These are phyloP conservation scores for Globisporangium splendens DNA, from an alignment of 352 stramenopile genomes.

Conservation along the genomic window DNA sequence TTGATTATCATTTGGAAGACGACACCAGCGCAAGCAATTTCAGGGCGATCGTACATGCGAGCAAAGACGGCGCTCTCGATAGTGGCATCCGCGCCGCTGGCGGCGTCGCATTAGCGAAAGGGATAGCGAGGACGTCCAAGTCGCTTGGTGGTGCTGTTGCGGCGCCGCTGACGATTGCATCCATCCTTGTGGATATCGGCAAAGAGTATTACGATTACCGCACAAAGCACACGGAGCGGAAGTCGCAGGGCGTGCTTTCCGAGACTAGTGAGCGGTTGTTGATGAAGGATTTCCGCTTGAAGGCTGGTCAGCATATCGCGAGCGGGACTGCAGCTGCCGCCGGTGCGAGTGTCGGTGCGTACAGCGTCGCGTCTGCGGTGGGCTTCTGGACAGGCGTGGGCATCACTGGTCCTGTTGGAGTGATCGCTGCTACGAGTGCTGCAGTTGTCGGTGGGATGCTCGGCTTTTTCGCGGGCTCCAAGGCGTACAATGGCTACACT, in stretches of 20 bases:
- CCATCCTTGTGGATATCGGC: constrained; percentile 83
- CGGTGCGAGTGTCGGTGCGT: constrained; percentile 69
- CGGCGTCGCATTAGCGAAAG: constrained; percentile 71
- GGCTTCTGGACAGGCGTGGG: constrained; percentile 82
- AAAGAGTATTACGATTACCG: constrained; percentile 87
- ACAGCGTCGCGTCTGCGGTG: constrained; percentile 63
- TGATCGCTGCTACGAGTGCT: constrained; percentile 74
- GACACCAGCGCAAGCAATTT: constrained; percentile 30
- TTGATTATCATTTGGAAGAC: constrained; percentile 46
- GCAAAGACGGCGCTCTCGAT: constrained; percentile 76
- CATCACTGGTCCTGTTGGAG: constrained; percentile 68
- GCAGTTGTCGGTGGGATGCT: constrained; percentile 79
- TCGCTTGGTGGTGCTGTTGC: constrained; percentile 56
- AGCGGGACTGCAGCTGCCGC: constrained; percentile 72
- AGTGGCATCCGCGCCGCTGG: constrained; percentile 75
- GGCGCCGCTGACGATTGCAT: constrained; percentile 74
- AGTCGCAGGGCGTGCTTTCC: constrained; percentile 61
- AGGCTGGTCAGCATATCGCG: constrained; percentile 76
- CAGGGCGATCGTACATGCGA: constrained; percentile 50
- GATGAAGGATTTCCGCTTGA: constrained; percentile 81
- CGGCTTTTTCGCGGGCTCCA: constrained; percentile 79
- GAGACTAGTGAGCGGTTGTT: constrained; percentile 73
- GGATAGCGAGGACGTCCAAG: constrained; percentile 62
- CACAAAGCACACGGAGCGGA: constrained; percentile 67
- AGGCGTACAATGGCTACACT: constrained; percentile 74